Conservation (phyloP, 192 early-diverging fungal species). For the Coemansia interrupta region DNA sequence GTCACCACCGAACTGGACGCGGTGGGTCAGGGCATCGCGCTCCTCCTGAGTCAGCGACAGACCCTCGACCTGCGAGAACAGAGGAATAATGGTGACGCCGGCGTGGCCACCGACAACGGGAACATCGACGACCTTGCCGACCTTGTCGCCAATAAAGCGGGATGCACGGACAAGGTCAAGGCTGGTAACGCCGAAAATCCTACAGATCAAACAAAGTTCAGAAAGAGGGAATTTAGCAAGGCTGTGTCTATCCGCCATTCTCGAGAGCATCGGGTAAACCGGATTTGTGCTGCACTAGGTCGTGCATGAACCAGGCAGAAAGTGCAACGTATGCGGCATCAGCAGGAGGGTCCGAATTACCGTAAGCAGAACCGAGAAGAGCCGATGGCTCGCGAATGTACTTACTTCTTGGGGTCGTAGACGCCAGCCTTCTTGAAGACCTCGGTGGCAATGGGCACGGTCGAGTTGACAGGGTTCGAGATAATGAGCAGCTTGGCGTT, state of each 20-base stretch:
- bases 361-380: constrained; percentile 8
- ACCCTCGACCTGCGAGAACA: constrained; percentile 76
- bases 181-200: constrained; percentile 94
- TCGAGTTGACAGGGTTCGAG: constrained; percentile 96
- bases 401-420: constrained; percentile 71
- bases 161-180: constrained; percentile 96
- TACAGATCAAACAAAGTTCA: constrained; percentile 3
- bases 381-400: neutral
- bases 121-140: constrained; percentile 68
- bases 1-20: constrained; percentile 98
- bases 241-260: too few relatives aligned
- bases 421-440: constrained; percentile 82
- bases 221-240: neutral
- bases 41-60: constrained; percentile 77
- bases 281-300: too few relatives aligned
- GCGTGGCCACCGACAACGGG: constrained; percentile 95
- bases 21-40: constrained; percentile 85
- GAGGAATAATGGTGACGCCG: constrained; percentile 94
- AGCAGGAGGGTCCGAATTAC: constrained; percentile 5
- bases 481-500: constrained; percentile 85
- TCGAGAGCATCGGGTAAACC: too few relatives aligned
- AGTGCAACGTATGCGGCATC: neutral
- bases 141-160: constrained; percentile 85
- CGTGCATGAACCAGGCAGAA: too few relatives aligned
- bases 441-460: constrained; percentile 91